These are phyloP conservation scores for Aciculosporium take DNA, from an alignment of 2,329 filamentous ascomycete species.

Conservation along the genomic window DNA sequence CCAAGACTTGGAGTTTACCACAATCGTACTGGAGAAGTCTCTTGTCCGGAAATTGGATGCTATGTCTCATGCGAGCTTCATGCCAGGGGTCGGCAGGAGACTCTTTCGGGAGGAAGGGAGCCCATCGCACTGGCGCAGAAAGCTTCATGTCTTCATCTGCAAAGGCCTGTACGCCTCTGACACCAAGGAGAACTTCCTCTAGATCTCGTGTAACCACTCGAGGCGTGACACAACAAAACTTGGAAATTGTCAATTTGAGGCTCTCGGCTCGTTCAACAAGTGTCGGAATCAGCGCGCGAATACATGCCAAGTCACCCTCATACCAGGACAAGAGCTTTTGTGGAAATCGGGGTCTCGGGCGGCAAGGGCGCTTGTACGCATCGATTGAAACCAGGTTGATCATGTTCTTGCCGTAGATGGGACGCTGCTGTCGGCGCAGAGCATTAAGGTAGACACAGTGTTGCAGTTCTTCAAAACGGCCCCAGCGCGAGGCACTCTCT, in stretches of 20 bases:
- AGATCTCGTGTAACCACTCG: slow-evolving; percentile 73
- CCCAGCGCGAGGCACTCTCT: slow-evolving; percentile 55
- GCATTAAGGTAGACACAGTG: slow-evolving; percentile 70
- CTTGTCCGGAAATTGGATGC: slow-evolving; percentile 94
- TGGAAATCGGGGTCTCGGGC: slow-evolving; percentile 45
- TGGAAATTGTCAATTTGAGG: slow-evolving; percentile 63
- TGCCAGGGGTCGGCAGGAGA: slow-evolving; percentile 70
- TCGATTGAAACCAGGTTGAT: slow-evolving; percentile 59
- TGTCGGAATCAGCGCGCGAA: slow-evolving; percentile 57
- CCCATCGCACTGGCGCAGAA: slow-evolving; percentile 40
- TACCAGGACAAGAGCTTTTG: slow-evolving; percentile 59
- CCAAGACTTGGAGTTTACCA: slow-evolving; percentile 84
- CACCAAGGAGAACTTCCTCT: slow-evolving; percentile 50
- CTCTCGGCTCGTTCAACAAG: slow-evolving; percentile 57
- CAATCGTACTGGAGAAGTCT: slow-evolving; percentile 95
- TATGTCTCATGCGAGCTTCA: slow-evolving; percentile 78
- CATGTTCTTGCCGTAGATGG: slow-evolving; percentile 69
- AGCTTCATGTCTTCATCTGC: slow-evolving; percentile 41
- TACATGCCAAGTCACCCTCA: slow-evolving; percentile 49
- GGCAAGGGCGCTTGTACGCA: slow-evolving; percentile 41
- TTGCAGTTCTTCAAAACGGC: slow-evolving; percentile 63
- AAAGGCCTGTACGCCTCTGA: slow-evolving; percentile 42
- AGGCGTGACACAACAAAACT: slow-evolving; percentile 87
- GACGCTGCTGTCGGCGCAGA: slow-evolving; percentile 63
- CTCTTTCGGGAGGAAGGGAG: slow-evolving; percentile 41